A percentile compares a stretch with the other conserved stretches of the same genome.
These are phyloP conservation scores for Saccharomycopsis oosterbeekiorum DNA, from an alignment of 805 yeast species.

Conservation along the genomic window DNA sequence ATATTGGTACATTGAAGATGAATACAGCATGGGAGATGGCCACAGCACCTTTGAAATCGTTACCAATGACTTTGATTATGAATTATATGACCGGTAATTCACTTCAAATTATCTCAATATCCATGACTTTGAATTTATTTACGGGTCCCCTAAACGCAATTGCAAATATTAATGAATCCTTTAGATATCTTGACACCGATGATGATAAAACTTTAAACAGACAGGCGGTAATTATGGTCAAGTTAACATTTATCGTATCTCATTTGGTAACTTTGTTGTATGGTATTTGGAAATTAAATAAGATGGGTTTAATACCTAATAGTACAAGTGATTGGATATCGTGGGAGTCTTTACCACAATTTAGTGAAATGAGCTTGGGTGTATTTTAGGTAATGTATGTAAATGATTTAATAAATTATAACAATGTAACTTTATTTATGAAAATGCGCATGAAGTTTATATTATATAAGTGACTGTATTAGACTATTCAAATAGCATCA, in stretches of 20 bases:
- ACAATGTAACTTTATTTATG: too few species aligned
- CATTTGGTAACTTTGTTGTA: slow-evolving; percentile 51
- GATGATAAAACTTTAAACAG: slow-evolving; percentile 33
- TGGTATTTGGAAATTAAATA: slow-evolving; percentile 76
- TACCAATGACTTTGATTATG: slow-evolving; percentile 90
- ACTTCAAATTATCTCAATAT: slow-evolving; percentile 80
- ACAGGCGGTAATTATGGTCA: slow-evolving; percentile 27
- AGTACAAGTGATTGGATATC: slow-evolving; percentile 85
- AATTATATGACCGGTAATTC: slow-evolving; percentile 89
- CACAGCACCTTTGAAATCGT: slow-evolving; percentile 64
- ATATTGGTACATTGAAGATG: slow-evolving; percentile 27
- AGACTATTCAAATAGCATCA: not conserved
- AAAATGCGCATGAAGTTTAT: not conserved
- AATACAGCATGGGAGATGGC: slow-evolving; percentile 86
- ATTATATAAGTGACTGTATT: not conserved
- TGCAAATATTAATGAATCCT: slow-evolving; percentile 43
- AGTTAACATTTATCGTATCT: slow-evolving; percentile 37
- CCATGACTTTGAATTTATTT: slow-evolving; percentile 80
- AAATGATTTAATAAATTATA: too few species aligned
- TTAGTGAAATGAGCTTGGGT: slow-evolving; percentile 8
- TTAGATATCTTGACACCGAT: slow-evolving; percentile 25
- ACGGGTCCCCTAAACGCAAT: slow-evolving; percentile 72
- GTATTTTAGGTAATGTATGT: not conserved
- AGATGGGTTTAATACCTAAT: slow-evolving; percentile 88
- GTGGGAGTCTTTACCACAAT: slow-evolving; percentile 44